Base-by-base conservation (phyloP, 208 protist species). In the Trypanosoma cruzi region DNA sequence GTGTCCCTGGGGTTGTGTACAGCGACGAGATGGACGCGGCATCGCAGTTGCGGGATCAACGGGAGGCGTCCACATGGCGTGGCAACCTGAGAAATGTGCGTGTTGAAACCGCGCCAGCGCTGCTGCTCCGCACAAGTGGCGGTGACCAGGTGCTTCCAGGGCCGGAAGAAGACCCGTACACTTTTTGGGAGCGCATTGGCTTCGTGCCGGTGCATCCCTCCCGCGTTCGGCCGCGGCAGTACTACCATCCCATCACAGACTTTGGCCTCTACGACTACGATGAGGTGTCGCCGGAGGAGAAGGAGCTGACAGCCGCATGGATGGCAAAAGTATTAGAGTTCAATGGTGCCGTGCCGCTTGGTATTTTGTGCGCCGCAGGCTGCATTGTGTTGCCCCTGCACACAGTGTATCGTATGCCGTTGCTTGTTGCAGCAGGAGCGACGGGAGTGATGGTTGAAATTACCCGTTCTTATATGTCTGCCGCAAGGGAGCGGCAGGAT, bases 221-320 rank as follows among this genome's bases (percentile, higher is more conserved):
- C 0, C 91, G 91, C 28, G 77, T 96, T n/a, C 84, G 91, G 0
- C 75, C 86, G 4, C 79, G 91, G 34, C 91, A 93, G 75, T 94
- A 90, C 64, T 96, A 94, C 61, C 74, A 90, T 62, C 91, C 91
- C 7, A 85, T 84, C 34, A 96, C 91, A 6, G 85, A 94, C 67
- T 96, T 96, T 69, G 84, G 63, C 2, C 73, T 94, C 3, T 96
- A 93, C 63, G 81, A 94, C 80, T 96, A 96, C 71, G 91, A 96
- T 32, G 88, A 94, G 66, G 37, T 93, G 0, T 71, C 86, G 0
- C 91, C 91, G 0, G 88, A 96, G 75, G 91, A 96, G 73, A 86
- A 86, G 73, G 82, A 92, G 65, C 71, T 96, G 55, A 91, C 84
- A 37, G 88, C 91, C 31, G 76, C 75, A 58, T 96, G 91, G 91